Conservation (phyloP, 1,284 basidiomycete species). For the Rhodotorula sp. region DNA sequence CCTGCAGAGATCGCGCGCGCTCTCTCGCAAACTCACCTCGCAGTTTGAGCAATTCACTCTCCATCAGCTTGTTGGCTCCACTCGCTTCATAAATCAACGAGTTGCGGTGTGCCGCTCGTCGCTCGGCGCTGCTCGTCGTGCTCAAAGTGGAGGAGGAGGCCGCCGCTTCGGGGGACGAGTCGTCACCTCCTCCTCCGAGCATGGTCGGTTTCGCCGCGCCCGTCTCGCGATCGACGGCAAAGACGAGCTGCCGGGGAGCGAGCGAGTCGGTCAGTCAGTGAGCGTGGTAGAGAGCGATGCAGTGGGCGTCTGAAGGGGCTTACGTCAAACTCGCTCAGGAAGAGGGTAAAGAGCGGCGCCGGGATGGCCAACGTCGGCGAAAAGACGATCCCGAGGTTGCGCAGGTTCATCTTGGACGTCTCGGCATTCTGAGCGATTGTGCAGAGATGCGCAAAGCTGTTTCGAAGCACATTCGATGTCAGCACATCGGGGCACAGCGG, state of each 20-base stretch:
- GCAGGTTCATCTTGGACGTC: slow-evolving; percentile 97
- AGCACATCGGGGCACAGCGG: not conserved
- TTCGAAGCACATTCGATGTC: not conserved
- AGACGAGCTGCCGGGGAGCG: slow-evolving; percentile 27
- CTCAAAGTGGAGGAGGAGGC: no score
- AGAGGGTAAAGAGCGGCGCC: slow-evolving; percentile 87
- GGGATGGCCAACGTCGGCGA: slow-evolving; percentile 92
- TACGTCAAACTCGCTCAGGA: slow-evolving; percentile 83
- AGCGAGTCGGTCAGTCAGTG: no score
- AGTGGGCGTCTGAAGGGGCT: slow-evolving; percentile 66
- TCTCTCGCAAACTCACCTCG: slow-evolving; percentile 10
- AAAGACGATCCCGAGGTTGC: slow-evolving; percentile 98
- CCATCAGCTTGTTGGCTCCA: slow-evolving; percentile 41
- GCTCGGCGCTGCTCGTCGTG: slow-evolving; percentile 9
- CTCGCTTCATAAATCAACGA: slow-evolving; percentile 37
- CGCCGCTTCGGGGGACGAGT: not conserved
- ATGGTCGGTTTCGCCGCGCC: slow-evolving; percentile 24
- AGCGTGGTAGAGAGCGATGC: no score
- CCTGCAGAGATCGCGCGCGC: no score
- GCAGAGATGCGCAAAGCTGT: slow-evolving; percentile 63
- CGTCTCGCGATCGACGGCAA: slow-evolving; percentile 47
- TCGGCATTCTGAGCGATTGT: slow-evolving; percentile 86
- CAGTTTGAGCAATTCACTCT: slow-evolving; percentile 26
- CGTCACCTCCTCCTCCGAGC: slow-evolving; percentile 18
- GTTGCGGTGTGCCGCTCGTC: slow-evolving; percentile 31